Base-by-base conservation (phyloP, 1,139 yeast species). In the Magnusiomyces tetraspermus region DNA sequence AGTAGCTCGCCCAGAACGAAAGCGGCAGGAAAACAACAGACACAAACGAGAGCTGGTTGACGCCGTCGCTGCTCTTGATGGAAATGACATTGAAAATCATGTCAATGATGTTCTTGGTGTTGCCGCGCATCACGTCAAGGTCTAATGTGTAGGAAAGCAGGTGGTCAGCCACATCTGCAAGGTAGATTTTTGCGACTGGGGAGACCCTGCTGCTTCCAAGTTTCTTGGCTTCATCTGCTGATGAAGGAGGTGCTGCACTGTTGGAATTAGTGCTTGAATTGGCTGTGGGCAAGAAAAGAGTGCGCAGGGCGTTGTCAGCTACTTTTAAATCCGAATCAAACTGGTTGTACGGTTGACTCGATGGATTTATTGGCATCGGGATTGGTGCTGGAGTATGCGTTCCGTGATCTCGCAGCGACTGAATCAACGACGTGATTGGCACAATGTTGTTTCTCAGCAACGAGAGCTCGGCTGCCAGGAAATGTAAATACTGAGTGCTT, bases 1-100 rank as follows among this genome's bases (percentile, higher is more conserved):
- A 78, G 60, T 77, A 78, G 11, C 82, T 81, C 0, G 82, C 76
- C 71, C 79, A 70, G 59, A 78, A 78, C 4, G 78, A 71, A 50
- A 78, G 60, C 10, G 82, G 83, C 49, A 78, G 64, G 57, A 78
- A 78, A 22, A 78, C 71, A 13, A 78, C 80, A 0, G 80, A 74
- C 8, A 78, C 77, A 33, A 78, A 61, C 8, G 80, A 74, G 49
- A 78, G 65, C 59, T 74, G 72, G 51, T 71, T 71, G 71, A 78
- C 77, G 4, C 80, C 72, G 57, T 71, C 76, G 54, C 77, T 75
- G 2, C 79, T 76, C 51, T 75, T 76, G 15, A 76, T 76, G 1
- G 78, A 73, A 33, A 76, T 73, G 2, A 80, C 77, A 58, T 78
- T 78, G 67, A 78, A 78, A 19, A 77, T 74, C 52, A 78, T 62